Evolutionary conservation across 176 grass and related monocot species (phyloP), one percentile per base, ranked within the genome.

Genomic region (Musa schizocarpa): DNA sequence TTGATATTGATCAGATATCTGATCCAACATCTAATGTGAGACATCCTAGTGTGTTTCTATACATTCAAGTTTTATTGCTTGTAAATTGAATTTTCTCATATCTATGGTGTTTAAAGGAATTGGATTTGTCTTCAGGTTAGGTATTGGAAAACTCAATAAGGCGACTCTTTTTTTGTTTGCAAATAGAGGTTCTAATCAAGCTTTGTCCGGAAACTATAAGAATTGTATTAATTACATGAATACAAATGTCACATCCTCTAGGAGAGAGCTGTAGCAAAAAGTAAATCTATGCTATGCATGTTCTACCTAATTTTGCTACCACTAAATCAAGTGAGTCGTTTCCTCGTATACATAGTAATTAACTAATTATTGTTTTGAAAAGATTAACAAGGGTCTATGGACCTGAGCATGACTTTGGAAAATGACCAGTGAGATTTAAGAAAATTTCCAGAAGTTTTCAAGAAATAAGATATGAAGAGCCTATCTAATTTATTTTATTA

Each of bases 1-100:
- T 99, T 71, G 81, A 94, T 83, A 79, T 99, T 23, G 86, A 99
- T 79, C 74, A 74, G 76, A 93, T 94, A 81, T 57, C 86, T 69
- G 82, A 99, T 72, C 82, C 52, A 43, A 79, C 57, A 55, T 85
- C 76, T 67, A 81, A 92, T 91, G 95, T 99, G 80, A 93, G 80
- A 84, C 58, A 50, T 74, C 72, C 29, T 27, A 50, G 6, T 71
- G 83, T 74, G 16, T 65, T 43, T 78, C 56, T 52, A 56, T 20
- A 78, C 71, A 9, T 79, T 62, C 55, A 56, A 12, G 2, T 73
- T 79, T 69, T 9, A 25, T 2, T 1, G 2, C 54, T 77, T 52
- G 9, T 76, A 77, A 72, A 14, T 64, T 23, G 0, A 27, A 25
- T 58, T 76, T 58, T 58, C 14, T 14, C 17, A 62, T 7, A 19